A percentile compares a stretch with the other conserved stretches of the same genome.
Evolutionary conservation across 75 land plant species (phyloP).

Genomic region (Pinus albicaulis): DNA sequence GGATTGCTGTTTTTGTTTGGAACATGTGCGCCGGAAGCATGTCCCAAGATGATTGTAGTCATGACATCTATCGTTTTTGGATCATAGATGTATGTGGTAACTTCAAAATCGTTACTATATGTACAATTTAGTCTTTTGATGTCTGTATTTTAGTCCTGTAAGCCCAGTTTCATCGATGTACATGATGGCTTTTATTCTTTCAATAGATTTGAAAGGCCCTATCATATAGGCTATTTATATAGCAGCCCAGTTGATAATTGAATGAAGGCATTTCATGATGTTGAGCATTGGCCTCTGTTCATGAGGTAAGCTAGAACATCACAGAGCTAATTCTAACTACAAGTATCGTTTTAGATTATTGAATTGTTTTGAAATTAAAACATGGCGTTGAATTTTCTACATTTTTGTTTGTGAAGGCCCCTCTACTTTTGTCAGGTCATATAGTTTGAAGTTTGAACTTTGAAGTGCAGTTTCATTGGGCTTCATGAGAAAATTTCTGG

Average conservation of each 20-base stretch:
- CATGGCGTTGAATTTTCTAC: not conserved
- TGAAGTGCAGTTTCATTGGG: not conserved
- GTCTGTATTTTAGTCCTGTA: not conserved
- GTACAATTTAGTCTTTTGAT: not conserved
- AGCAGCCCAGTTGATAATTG: not conserved
- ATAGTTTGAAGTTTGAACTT: not conserved
- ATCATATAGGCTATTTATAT: not conserved
- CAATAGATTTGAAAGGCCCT: not conserved
- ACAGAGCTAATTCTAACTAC: not conserved
- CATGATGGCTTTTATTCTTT: not conserved
- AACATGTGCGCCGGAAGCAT: not conserved
- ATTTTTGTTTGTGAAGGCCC: not conserved
- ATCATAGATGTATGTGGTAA: not conserved
- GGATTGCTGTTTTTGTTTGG: not conserved
- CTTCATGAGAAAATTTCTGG: not conserved
- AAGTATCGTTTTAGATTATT: not conserved
- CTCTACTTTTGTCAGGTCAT: not conserved
- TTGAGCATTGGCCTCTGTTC: not conserved
- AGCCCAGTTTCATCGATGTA: not conserved
- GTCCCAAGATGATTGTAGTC: not conserved
- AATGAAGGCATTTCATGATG: not conserved
- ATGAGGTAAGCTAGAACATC: constrained; percentile 2
- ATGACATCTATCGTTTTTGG: not conserved
- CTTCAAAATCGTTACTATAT: not conserved
- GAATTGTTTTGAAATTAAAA: not conserved